These are phyloP conservation scores for Exophiala spinifera DNA, from an alignment of 2,329 filamentous ascomycete species.

Conservation along the genomic window DNA sequence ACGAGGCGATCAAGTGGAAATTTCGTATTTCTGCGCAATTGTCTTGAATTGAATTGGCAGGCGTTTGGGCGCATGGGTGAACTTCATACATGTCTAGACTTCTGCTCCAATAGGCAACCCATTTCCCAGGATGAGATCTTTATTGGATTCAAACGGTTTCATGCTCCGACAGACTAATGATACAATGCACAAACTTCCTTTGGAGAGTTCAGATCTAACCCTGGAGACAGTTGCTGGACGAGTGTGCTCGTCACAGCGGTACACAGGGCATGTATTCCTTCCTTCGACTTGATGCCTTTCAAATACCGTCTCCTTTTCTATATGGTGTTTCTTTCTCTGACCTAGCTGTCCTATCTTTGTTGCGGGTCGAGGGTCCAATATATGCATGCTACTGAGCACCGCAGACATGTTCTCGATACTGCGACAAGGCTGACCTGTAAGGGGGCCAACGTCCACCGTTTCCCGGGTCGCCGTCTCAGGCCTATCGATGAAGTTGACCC, in stretches of 20 bases:
- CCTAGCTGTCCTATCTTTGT: not conserved
- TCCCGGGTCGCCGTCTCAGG: not conserved
- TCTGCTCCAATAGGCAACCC: conserved; percentile 23
- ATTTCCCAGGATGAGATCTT: conserved; percentile 14
- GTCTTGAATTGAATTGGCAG: conserved; percentile 12
- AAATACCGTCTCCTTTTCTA: not conserved
- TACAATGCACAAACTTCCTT: conserved; percentile 6
- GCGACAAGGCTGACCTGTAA: not conserved
- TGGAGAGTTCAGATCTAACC: conserved; percentile 4
- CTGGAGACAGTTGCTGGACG: not conserved
- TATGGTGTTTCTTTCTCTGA: not conserved
- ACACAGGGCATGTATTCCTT: not conserved
- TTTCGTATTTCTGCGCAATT: not conserved
- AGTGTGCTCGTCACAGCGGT: not conserved
- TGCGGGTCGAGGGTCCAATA: no score
- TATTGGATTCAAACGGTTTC: conserved; percentile 14
- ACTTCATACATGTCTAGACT: conserved; percentile 24
- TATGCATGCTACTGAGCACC: no score
- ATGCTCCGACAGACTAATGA: conserved; percentile 24
- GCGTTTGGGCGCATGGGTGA: conserved; percentile 22
- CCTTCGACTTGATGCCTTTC: not conserved
- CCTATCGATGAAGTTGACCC: not conserved
- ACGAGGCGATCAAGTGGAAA: conserved; percentile 5
- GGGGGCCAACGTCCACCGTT: not conserved
- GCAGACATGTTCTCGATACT: no score